A percentile compares a stretch with the other conserved stretches of the same genome.
Evolutionary conservation across 2,329 filamentous ascomycete genomes (phyloP).

Genomic region (Fusarium anguioides): DNA sequence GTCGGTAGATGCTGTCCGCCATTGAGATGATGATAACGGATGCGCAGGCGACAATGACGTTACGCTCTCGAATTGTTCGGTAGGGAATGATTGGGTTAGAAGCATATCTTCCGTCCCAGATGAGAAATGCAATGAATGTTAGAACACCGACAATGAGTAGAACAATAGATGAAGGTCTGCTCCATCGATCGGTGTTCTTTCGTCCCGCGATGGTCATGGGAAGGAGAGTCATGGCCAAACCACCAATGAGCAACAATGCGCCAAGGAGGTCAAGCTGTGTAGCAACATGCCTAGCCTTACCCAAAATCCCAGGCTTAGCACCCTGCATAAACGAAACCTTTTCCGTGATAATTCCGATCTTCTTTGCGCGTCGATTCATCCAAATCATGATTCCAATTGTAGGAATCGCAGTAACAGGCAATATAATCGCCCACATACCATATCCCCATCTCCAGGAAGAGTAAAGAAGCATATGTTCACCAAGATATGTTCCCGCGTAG

Average conservation of each 20-base stretch:
- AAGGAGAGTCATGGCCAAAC: slow-evolving; percentile 30
- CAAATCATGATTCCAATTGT: slow-evolving; percentile 34
- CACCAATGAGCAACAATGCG: slow-evolving; percentile 23
- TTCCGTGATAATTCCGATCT: slow-evolving; percentile 8
- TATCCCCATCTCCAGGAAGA: slow-evolving; percentile 35
- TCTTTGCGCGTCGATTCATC: slow-evolving; percentile 21
- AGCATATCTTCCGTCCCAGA: slow-evolving; percentile 31
- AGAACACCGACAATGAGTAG: slow-evolving; percentile 20
- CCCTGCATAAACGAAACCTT: slow-evolving; percentile 7
- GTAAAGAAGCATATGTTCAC: slow-evolving; percentile 23
- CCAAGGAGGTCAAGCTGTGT: slow-evolving; percentile 22
- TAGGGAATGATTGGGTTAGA: slow-evolving; percentile 29
- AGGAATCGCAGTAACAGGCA: slow-evolving; percentile 19
- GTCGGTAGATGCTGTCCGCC: slow-evolving; percentile 34
- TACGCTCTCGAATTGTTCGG: slow-evolving; percentile 32
- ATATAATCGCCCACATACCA: slow-evolving; percentile 28
- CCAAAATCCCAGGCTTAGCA: not conserved
- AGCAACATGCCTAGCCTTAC: slow-evolving; percentile 10
- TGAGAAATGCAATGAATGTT: slow-evolving; percentile 8
- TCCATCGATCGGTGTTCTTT: slow-evolving; percentile 32
- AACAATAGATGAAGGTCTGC: slow-evolving; percentile 25
- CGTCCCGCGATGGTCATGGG: slow-evolving; percentile 33
- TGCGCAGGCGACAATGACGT: slow-evolving; percentile 29
- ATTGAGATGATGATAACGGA: slow-evolving; percentile 30
- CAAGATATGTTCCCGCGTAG: slow-evolving; percentile 34